Percentiles rank a stretch among this genome's conserved stretches.
These are phyloP conservation scores for Abrus pulchellus DNA, from an alignment of 306 rosid genomes.

Conservation along the genomic window DNA sequence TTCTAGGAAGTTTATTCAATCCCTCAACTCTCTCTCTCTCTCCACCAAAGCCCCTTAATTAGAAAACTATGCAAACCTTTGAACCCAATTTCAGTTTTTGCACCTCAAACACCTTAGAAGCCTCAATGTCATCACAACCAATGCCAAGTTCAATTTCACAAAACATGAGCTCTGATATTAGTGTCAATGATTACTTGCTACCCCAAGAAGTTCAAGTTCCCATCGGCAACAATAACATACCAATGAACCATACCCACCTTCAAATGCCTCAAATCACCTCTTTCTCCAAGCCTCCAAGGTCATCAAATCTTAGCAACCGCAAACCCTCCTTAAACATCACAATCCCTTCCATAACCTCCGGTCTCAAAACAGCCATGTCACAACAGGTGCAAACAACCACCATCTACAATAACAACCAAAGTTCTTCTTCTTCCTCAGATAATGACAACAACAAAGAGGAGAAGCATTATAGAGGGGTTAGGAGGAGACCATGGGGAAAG, in stretches of 20 bases:
- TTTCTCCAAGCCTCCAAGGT: slow-evolving; percentile 51
- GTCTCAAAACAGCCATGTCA: slow-evolving; percentile 5
- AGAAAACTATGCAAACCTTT: slow-evolving; percentile 34
- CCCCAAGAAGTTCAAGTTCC: slow-evolving; percentile 23
- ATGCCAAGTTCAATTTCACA: slow-evolving; percentile 15
- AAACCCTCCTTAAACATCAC: slow-evolving; percentile 53
- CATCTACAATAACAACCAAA: background rate
- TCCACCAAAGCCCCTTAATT: background rate
- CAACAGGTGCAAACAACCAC: slow-evolving; percentile 9
- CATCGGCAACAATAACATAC: background rate
- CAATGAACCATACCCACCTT: background rate
- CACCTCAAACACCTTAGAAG: slow-evolving; percentile 19
- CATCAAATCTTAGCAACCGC: slow-evolving; percentile 53
- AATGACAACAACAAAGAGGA: background rate
- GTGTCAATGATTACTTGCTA: slow-evolving; percentile 32
- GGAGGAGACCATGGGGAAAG: slow-evolving; percentile 63
- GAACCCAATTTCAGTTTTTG: slow-evolving; percentile 36
- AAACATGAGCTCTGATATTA: slow-evolving; percentile 11
- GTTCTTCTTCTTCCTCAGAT: slow-evolving; percentile 1
- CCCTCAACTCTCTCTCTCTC: background rate
- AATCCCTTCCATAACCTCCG: slow-evolving; percentile 48
- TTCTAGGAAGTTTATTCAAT: background rate
- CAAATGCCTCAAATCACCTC: background rate
- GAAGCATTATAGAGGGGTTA: slow-evolving; percentile 59
- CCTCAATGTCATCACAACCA: background rate